phyloP scores from a whole-genome alignment of 2,329 filamentous ascomycete genomes.

The Fusarium circinatum region DNA sequence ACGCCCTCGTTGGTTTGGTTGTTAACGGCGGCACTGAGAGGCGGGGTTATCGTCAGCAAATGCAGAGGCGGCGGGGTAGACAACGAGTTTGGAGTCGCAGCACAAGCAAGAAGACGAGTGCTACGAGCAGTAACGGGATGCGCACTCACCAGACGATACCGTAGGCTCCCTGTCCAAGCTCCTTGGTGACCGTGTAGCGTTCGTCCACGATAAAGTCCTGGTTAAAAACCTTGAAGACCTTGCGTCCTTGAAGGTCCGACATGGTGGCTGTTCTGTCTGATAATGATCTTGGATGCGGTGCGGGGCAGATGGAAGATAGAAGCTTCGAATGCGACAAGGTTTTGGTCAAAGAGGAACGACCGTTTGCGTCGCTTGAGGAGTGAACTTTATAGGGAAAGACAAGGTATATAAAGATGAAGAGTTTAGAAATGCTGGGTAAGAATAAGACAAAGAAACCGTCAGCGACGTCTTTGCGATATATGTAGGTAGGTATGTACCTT shows the following conservation, averaged over 20 bases:
- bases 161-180: conserved; percentile 97
- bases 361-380: not conserved
- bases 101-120: conserved; percentile 27
- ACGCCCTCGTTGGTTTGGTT: conserved; percentile 91
- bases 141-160: conserved; percentile 90
- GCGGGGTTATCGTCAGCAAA: conserved; percentile 44
- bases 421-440: conserved; percentile 11
- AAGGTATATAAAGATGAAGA: conserved; percentile 1
- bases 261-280: conserved; percentile 42
- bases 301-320: conserved; percentile 22
- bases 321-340: conserved; percentile 22
- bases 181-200: conserved; percentile 98
- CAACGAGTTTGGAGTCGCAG: conserved; percentile 14
- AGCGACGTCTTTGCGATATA: conserved; percentile 40
- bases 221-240: conserved; percentile 99
- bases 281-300: conserved; percentile 5
- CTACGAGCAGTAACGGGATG: not conserved
- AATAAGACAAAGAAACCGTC: conserved; percentile 32
- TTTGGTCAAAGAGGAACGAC: not conserved
- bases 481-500: conserved; percentile 38
- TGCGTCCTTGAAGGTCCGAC: conserved; percentile 67
- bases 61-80: conserved; percentile 45
- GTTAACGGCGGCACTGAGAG: conserved; percentile 86
- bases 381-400: not conserved
- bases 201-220: conserved; percentile 99